Base-by-base conservation (phyloP, 768 basidiomycete species). In the Tylopilus rubrobrunneus region DNA sequence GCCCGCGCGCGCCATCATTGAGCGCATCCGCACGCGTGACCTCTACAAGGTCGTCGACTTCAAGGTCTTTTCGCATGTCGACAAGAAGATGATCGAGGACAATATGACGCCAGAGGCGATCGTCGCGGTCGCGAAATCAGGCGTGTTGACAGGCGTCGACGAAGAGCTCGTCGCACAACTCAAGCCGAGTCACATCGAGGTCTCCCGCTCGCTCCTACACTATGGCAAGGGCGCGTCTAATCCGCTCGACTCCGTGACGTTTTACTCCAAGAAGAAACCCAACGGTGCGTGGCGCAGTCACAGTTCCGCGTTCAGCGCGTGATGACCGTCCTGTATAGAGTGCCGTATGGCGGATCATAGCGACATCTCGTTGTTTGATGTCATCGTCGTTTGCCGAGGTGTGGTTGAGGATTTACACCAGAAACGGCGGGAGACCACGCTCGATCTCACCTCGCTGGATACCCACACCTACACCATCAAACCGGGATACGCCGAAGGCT, bases 401-500 rank as follows among this genome's bases (percentile, higher is more conserved):
- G n/a, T 74, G 82, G 39, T 66, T 91, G 36, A 76, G 87, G 14
- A 70, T 91, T 5, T 92, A 82, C 62, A 86, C 88, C 42, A 83
- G 85, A 64, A 79, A 87, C n/a, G 62, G 56, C 19, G 19, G 3
- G 93, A 98, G 67, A 85, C 91, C 56, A 98, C 97, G 0, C 82
- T 99, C 41, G 97, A 99, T 63, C 81, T 98, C 17, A 83, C 85
- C 21, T 84, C 95, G 52, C 79, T 97, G 7, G 86, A 89, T 31
- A 79, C 80, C 14, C 92, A 98, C 69, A 89, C 87, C 60, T 93
- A 87, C 63, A 86, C 93, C n/a, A 94, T 99, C 64, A 92, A 91
- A 63, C 86, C 96, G 0, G 91, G 92, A 50, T 96, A 96, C 59
- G 92, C 98, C 64, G 78, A 81, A 6, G 76, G 78, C 17, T 77